These are phyloP conservation scores for Ganoderma multipileum DNA, from an alignment of 1,284 basidiomycete species.

Conservation along the genomic window DNA sequence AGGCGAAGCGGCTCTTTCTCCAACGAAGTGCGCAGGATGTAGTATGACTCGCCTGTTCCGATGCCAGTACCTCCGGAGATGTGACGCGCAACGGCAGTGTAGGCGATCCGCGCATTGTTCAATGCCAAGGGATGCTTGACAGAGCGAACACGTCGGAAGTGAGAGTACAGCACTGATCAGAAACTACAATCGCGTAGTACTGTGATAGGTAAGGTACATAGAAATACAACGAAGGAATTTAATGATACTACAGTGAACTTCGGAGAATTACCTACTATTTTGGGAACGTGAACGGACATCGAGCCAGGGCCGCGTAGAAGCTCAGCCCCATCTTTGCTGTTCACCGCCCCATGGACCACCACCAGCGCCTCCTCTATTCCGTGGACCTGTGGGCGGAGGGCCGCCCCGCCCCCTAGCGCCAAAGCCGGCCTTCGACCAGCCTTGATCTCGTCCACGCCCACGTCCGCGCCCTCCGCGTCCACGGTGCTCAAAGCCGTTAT, in stretches of 20 bases:
- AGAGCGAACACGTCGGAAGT: not conserved
- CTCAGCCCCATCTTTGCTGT: constrained; percentile 27
- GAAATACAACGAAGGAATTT: constrained; percentile 5
- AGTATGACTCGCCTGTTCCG: too few relatives aligned
- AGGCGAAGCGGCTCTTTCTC: too few relatives aligned
- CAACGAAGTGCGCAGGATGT: too few relatives aligned
- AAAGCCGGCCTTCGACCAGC: constrained; percentile 51
- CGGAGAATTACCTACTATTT: constrained; percentile 6
- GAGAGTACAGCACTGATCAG: not conserved
- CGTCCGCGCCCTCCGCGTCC: constrained; percentile 42
- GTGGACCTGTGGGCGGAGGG: constrained; percentile 21
- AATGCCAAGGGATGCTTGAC: not conserved
- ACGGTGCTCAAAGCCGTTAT: constrained; percentile 9
- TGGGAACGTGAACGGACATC: not conserved
- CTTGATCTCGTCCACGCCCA: constrained; percentile 57
- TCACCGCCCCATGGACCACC: constrained; percentile 26
- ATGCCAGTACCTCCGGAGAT: too few relatives aligned
- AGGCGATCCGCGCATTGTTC: too few relatives aligned
- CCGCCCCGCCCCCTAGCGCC: constrained; percentile 34
- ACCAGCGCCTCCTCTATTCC: constrained; percentile 28
- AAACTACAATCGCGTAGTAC: not conserved
- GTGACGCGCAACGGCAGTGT: too few relatives aligned
- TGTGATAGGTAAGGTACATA: constrained; percentile 1
- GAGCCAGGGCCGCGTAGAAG: not conserved
- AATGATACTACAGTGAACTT: not conserved